Conservation (phyloP, 2,329 filamentous ascomycete genomes). For the Camillea tinctor region DNA sequence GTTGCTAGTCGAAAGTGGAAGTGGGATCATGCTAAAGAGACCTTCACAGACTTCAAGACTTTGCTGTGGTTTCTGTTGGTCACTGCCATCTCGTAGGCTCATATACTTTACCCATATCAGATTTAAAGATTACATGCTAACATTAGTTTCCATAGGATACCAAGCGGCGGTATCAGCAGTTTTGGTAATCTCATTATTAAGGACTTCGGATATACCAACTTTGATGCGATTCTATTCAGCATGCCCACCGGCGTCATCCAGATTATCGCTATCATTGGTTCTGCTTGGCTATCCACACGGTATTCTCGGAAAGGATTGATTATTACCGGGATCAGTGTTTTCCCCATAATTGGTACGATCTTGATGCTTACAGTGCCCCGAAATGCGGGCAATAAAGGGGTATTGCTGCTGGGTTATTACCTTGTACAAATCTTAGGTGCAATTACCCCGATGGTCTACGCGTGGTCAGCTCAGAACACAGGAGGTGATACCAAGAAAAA, state of each 20-base stretch:
- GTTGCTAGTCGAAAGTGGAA: constrained; percentile 71
- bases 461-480: constrained; percentile 58
- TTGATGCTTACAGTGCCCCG: constrained; percentile 49
- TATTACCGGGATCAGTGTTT: constrained; percentile 37
- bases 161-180: constrained; percentile 37
- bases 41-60: constrained; percentile 43
- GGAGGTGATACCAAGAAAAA: constrained; percentile 68
- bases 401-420: constrained; percentile 51
- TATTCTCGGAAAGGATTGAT: constrained; percentile 44
- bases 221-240: constrained; percentile 41
- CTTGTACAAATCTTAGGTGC: constrained; percentile 40
- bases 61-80: constrained; percentile 61
- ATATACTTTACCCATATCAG: constrained; percentile 56
- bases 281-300: constrained; percentile 42
- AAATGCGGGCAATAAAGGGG: constrained; percentile 41
- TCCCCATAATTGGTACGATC: constrained; percentile 42
- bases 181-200: constrained; percentile 42
- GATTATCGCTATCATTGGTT: constrained; percentile 30
- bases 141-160: constrained; percentile 28
- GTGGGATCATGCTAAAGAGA: constrained; percentile 60
- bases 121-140: constrained; percentile 39
- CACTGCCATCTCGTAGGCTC: constrained; percentile 57
- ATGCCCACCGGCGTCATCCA: constrained; percentile 40
- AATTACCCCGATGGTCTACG: constrained; percentile 54
- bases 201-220: constrained; percentile 40